phyloP scores from a whole-genome alignment of 1,139 yeast species.

The Sugiyamaella xylanicola region DNA sequence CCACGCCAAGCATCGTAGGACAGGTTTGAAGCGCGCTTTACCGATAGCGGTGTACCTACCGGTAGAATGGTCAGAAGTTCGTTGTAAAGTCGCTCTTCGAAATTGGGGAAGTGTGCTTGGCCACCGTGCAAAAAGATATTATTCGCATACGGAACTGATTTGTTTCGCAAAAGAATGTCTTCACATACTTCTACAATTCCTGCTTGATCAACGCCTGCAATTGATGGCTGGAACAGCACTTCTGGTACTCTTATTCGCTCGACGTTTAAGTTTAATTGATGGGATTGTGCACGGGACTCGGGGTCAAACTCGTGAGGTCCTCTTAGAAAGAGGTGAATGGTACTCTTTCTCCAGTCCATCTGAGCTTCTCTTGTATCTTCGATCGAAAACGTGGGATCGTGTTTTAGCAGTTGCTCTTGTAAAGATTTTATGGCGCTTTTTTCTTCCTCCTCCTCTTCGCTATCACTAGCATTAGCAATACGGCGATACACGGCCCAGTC shows the following conservation, averaged over 20 bases:
- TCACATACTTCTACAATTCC: conserved; percentile 79
- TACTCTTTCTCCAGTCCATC: conserved; percentile 81
- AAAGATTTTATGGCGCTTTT: conserved; percentile 64
- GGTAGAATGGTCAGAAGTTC: conserved; percentile 79
- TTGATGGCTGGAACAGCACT: conserved; percentile 87
- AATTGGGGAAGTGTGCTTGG: conserved; percentile 63
- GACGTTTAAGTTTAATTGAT: conserved; percentile 85
- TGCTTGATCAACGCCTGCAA: conserved; percentile 95
- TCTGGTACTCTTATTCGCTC: conserved; percentile 95
- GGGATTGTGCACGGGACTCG: conserved; percentile 68
- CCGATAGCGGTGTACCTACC: conserved; percentile 59
- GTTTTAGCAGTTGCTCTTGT: conserved; percentile 74
- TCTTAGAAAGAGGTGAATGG: conserved; percentile 78
- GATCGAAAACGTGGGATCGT: conserved; percentile 80
- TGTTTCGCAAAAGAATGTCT: conserved; percentile 64
- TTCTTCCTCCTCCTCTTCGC: conserved; percentile 73
- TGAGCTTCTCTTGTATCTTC: conserved; percentile 79
- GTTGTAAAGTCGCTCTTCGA: conserved; percentile 61
- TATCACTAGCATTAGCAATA: conserved; percentile 70
- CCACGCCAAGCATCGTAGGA: conserved; percentile 89
- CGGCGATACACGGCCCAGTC: conserved; percentile 94
- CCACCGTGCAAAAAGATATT: conserved; percentile 90
- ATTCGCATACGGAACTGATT: conserved; percentile 48
- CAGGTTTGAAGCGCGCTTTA: conserved; percentile 68
- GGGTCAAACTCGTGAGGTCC: conserved; percentile 81